A percentile compares a stretch with the other conserved stretches of the same genome.
These are phyloP conservation scores for Talaromyces sp. DNA, from an alignment of 2,329 filamentous ascomycete species.

Conservation along the genomic window DNA sequence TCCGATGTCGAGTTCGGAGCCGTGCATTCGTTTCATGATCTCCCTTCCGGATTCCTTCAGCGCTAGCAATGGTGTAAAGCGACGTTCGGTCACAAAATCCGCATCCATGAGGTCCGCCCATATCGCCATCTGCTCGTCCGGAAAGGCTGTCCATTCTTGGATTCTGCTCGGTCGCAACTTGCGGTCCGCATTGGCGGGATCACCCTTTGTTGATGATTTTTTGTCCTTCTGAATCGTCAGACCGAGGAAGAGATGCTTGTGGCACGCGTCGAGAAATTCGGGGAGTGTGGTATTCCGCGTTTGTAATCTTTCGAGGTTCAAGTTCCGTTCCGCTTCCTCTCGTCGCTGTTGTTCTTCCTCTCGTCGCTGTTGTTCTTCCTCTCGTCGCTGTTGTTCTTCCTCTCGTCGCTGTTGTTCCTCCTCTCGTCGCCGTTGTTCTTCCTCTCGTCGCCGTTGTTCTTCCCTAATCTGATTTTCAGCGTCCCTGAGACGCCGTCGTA, in stretches of 20 bases:
- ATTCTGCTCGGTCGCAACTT: conserved; percentile 24
- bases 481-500: not conserved
- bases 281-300: conserved; percentile 23
- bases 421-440: conserved; percentile 19
- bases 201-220: conserved; percentile 23
- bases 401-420: not conserved
- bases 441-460: not conserved
- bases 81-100: not conserved
- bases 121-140: not conserved
- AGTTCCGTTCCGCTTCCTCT: conserved; percentile 16
- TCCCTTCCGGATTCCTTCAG: not conserved
- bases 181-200: conserved; percentile 24
- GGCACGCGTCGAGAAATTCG: conserved; percentile 24
- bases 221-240: conserved; percentile 23
- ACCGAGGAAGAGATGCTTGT: conserved; percentile 24
- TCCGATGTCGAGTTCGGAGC: not conserved
- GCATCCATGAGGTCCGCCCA: not conserved
- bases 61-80: not conserved
- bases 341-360: conserved; percentile 14
- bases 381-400: not conserved
- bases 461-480: not conserved
- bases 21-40: not conserved
- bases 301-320: not conserved
- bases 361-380: not conserved
- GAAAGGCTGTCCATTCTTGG: conserved; percentile 23